phyloP scores from a whole-genome alignment of 2,329 filamentous ascomycete species.

The Hirsutella thompsonii region DNA sequence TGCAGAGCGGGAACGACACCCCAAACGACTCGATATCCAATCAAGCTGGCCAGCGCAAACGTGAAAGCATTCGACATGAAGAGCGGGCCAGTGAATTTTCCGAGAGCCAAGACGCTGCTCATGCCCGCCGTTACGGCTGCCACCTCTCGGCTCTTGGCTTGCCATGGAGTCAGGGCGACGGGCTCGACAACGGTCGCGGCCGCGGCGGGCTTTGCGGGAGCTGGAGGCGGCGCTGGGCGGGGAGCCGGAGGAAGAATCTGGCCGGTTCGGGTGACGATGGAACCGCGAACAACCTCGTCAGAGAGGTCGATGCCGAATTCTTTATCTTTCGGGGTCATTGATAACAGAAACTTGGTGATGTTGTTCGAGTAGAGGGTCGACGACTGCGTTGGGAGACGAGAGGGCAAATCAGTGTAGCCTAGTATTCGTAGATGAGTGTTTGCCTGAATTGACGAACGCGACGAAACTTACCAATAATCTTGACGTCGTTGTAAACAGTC shows the following conservation, averaged over 20 bases:
- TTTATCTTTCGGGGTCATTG: slow-evolving; percentile 65
- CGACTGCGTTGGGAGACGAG: slow-evolving; percentile 74
- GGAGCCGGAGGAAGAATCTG: slow-evolving; percentile 64
- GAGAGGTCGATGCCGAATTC: slow-evolving; percentile 68
- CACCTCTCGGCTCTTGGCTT: slow-evolving; percentile 67
- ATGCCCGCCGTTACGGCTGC: slow-evolving; percentile 64
- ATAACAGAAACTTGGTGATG: slow-evolving; percentile 77
- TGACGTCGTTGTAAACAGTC: slow-evolving; percentile 61
- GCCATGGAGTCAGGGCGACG: slow-evolving; percentile 66
- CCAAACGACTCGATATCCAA: slow-evolving; percentile 84
- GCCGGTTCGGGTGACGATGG: slow-evolving; percentile 71
- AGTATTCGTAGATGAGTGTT: background rate
- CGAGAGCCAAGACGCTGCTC: slow-evolving; percentile 60
- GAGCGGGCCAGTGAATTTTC: slow-evolving; percentile 67
- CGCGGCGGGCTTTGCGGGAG: slow-evolving; percentile 27
- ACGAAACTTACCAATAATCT: slow-evolving; percentile 56
- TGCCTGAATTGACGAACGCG: background rate
- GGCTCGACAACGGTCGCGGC: slow-evolving; percentile 36
- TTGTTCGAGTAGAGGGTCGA: slow-evolving; percentile 91
- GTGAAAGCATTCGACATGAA: slow-evolving; percentile 87
- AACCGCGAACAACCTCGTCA: slow-evolving; percentile 76
- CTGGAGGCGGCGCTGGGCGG: slow-evolving; percentile 46
- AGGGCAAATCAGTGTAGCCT: slow-evolving; percentile 80
- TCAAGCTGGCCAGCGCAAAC: slow-evolving; percentile 70
- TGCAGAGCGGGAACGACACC: slow-evolving; percentile 73